phyloP scores from a whole-genome alignment of 257 asterid species.

The Nicotiana undulata region DNA sequence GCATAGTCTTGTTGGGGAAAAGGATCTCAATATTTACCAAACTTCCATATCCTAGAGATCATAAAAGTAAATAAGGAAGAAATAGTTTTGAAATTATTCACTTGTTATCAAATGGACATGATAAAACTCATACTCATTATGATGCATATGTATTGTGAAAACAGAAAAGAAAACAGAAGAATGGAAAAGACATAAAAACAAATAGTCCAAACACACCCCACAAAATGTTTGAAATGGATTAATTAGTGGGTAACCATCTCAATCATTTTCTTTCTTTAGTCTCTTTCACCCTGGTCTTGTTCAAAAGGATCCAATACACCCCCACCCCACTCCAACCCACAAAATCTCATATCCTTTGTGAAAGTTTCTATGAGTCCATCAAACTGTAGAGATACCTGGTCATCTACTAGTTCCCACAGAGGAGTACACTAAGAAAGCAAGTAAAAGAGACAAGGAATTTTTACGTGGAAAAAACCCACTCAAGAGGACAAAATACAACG shows the following conservation, averaged over 20 bases:
- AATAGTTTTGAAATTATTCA: background rate
- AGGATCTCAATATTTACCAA: background rate
- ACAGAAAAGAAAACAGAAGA: background rate
- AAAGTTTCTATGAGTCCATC: too few species aligned
- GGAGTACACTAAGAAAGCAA: too few species aligned
- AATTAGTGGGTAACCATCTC: background rate
- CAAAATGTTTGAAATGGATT: conserved; percentile 5
- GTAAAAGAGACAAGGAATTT: too few species aligned
- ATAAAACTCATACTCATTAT: background rate
- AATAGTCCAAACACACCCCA: background rate
- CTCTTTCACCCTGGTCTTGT: too few species aligned
- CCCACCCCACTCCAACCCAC: background rate
- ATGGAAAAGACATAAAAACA: background rate
- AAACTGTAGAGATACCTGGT: too few species aligned
- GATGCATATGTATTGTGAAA: background rate
- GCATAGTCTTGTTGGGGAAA: too few species aligned
- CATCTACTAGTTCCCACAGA: too few species aligned
- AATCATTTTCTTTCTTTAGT: conserved; percentile 9
- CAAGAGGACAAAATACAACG: too few species aligned
- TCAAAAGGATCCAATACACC: background rate
- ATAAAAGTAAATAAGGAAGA: background rate
- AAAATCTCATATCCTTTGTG: background rate
- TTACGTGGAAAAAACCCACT: too few species aligned
- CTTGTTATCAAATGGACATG: background rate
- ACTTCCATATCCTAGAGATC: background rate